Base-by-base conservation (phyloP, 768 basidiomycete genomes). In the Collybiopsis luxurians region DNA sequence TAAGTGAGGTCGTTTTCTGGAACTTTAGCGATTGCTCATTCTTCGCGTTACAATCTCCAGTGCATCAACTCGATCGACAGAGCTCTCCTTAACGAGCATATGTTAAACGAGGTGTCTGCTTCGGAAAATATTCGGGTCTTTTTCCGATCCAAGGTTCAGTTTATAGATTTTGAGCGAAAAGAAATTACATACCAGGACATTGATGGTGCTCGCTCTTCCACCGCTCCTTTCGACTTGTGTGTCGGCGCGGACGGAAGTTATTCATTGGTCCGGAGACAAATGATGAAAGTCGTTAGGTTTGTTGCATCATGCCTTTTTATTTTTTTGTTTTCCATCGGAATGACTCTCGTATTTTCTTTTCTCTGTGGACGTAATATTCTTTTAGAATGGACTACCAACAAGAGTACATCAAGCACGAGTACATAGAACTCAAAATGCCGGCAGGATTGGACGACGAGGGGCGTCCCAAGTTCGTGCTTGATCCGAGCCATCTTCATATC, bases 401-500 rank as follows among this genome's bases (percentile, higher is more conserved):
- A 73, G 87, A 89, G 71, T 98, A 96, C 74, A 93, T 98, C 68
- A 87, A 85, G 56, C 92, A 98, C 67, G 94, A 95, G 69, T 99
- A 98, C 73, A 79, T 98, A 66, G 96, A 99, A 78, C 82, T 98
- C 58, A 92, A 89, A 77, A 93, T 99, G 84, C 93, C 94, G 66
- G 83, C 95, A 69, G 86, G 86, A 57, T 71, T 73, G 68, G 80
- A 81, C 71, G 66, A 68, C 64, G 73, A 77, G 70, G 90, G 83
- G 69, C 78, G 80, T 59, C 75, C 86, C 60, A 77, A 75, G 26
- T 98, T 90, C 77, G 77, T 86, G 57, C 87, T 99, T 71, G 93
- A 95, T 79, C 90, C 92, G 65, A 89, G 90, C 72, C 91, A 98
- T 73, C 86, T 99, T 63, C 96, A 99, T 76, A 98, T 99, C 66